phyloP scores from a whole-genome alignment of 768 basidiomycete genomes.

The Tephrocybe rancida region DNA sequence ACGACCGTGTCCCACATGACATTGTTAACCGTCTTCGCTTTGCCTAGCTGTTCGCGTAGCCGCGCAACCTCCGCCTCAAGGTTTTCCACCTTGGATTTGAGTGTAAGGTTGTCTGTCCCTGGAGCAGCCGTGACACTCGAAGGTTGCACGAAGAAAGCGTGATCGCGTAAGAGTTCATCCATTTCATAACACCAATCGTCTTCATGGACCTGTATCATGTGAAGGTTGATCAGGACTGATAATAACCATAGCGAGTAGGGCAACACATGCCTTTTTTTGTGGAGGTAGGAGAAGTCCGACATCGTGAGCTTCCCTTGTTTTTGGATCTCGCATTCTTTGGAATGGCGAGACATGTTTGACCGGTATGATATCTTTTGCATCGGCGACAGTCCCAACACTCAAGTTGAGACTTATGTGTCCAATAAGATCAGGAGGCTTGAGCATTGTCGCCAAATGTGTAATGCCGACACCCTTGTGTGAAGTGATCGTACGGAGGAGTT shows the following conservation, averaged over 20 bases:
- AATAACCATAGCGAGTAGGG: slow-evolving; percentile 1
- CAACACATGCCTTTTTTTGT: slow-evolving; percentile 41
- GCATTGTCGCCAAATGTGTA: slow-evolving; percentile 73
- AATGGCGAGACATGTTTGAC: slow-evolving; percentile 69
- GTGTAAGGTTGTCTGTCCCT: slow-evolving; percentile 36
- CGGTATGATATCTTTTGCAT: slow-evolving; percentile 61
- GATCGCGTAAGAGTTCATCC: slow-evolving; percentile 65
- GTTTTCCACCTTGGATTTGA: slow-evolving; percentile 61
- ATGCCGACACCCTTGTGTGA: slow-evolving; percentile 70
- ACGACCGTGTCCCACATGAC: slow-evolving; percentile 91
- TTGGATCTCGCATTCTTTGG: slow-evolving; percentile 71
- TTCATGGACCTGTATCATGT: slow-evolving; percentile 24
- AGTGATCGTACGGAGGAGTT: slow-evolving; percentile 80
- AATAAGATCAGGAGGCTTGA: slow-evolving; percentile 86
- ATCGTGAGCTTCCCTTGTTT: slow-evolving; percentile 70
- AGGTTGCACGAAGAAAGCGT: slow-evolving; percentile 64
- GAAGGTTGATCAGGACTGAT: neutral
- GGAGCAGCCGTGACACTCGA: slow-evolving; percentile 24
- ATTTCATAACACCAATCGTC: slow-evolving; percentile 43
- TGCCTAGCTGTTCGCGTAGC: slow-evolving; percentile 70
- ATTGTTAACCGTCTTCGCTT: slow-evolving; percentile 91
- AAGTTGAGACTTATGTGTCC: slow-evolving; percentile 71
- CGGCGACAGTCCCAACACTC: slow-evolving; percentile 36
- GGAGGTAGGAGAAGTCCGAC: slow-evolving; percentile 62
- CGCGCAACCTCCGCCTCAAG: slow-evolving; percentile 73